Evolutionary conservation across 148 eudicot genomes (phyloP).

Genomic region (Heliosperma pusillum): DNA sequence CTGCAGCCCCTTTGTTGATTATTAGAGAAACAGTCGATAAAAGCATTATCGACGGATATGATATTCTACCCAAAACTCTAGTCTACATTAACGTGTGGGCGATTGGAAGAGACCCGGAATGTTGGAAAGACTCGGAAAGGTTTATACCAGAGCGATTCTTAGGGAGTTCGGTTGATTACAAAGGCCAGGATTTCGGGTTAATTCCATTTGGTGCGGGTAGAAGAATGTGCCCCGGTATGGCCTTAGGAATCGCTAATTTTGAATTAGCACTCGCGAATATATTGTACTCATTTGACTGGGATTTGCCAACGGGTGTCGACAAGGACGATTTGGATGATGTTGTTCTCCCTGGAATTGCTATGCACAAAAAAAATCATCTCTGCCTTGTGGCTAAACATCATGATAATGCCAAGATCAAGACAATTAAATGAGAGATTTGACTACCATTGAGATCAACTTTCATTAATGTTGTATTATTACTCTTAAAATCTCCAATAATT

Average conservation of each 20-base stretch:
- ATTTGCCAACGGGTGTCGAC: slow-evolving; percentile 24
- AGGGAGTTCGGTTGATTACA: slow-evolving; percentile 25
- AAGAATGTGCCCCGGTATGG: slow-evolving; percentile 38
- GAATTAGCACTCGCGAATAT: slow-evolving; percentile 37
- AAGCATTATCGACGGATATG: slow-evolving; percentile 27
- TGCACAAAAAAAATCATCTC: slow-evolving; percentile 35
- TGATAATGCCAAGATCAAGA: no score
- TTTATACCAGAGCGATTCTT: slow-evolving; percentile 37
- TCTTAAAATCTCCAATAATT: no score
- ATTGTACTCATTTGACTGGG: slow-evolving; percentile 39
- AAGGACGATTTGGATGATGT: slow-evolving; percentile 30
- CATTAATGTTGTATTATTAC: no score
- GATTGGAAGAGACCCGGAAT: slow-evolving; percentile 34
- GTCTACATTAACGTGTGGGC: slow-evolving; percentile 34
- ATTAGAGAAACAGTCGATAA: slow-evolving; percentile 22
- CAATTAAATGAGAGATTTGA: no score
- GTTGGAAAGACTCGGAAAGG: slow-evolving; percentile 28
- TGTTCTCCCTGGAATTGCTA: slow-evolving; percentile 29
- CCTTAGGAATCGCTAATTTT: slow-evolving; percentile 27
- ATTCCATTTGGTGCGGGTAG: slow-evolving; percentile 43
- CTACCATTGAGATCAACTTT: no score
- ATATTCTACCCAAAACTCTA: slow-evolving; percentile 25
- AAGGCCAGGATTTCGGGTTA: slow-evolving; percentile 26
- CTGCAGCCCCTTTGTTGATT: slow-evolving; percentile 29
- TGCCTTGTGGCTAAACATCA: slow-evolving; percentile 20